Evolutionary conservation across 129 eudicot species (phyloP).

Genomic region (Chrysanthemum lavandulifolium): DNA sequence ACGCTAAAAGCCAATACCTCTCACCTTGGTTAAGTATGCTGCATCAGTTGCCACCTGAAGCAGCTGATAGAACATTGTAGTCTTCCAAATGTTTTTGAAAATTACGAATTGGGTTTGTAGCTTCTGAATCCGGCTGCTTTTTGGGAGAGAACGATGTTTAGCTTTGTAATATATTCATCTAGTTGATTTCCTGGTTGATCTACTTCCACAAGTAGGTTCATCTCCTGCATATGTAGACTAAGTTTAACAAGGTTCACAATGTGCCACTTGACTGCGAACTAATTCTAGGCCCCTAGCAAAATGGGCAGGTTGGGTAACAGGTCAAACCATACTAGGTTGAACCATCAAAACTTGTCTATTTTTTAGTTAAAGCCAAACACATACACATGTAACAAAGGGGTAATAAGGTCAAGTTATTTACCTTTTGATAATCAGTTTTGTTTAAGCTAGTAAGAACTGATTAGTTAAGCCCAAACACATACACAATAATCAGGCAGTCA

Average conservation of each 20-base stretch:
- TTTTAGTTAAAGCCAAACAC: neutral
- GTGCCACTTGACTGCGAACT: neutral
- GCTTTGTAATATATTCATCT: conserved; percentile 56
- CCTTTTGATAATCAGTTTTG: too few relatives aligned
- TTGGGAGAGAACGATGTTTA: conserved; percentile 53
- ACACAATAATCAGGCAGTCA: too few relatives aligned
- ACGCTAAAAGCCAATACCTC: conserved; percentile 1
- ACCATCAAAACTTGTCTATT: neutral
- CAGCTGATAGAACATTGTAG: conserved; percentile 39
- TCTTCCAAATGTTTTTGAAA: conserved; percentile 50
- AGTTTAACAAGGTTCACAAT: neutral
- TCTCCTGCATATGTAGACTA: conserved; percentile 40
- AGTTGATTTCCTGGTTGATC: conserved; percentile 68
- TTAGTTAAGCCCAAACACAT: too few relatives aligned
- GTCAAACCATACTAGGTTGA: too few relatives aligned
- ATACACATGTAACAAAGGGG: too few relatives aligned
- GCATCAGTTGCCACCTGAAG: conserved; percentile 37
- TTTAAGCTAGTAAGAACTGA: too few relatives aligned
- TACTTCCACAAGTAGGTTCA: conserved; percentile 63
- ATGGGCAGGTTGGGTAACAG: neutral
- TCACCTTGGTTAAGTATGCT: neutral
- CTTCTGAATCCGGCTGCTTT: conserved; percentile 53
- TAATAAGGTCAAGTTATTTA: too few relatives aligned
- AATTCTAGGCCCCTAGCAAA: neutral
- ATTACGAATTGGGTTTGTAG: conserved; percentile 42